phyloP scores from a whole-genome alignment of 179 eudicot species.

The Spinacia oleracea region DNA sequence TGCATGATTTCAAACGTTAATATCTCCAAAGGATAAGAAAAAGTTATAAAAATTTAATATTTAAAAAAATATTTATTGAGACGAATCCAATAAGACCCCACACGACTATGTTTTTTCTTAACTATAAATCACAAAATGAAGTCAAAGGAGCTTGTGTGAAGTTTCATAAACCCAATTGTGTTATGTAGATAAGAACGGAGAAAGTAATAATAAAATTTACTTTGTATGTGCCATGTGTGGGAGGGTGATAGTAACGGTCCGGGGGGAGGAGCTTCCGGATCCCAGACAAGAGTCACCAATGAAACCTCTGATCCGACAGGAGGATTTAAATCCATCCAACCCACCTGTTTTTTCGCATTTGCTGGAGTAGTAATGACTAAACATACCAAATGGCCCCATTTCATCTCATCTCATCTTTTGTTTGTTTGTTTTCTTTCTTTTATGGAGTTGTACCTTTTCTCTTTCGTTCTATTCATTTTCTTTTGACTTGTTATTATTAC shows the following conservation, averaged over 20 bases:
- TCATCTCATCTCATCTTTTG: neutral
- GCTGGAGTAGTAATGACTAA: neutral
- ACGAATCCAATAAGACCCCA: no score
- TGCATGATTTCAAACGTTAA: no score
- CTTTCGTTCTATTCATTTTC: neutral
- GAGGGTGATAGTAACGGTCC: neutral
- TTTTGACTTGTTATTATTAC: neutral
- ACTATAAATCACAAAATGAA: no score
- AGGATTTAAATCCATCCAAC: conserved; percentile 1
- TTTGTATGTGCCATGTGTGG: no score
- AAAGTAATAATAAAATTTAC: no score
- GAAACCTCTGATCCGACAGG: conserved; percentile 30
- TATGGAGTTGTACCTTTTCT: neutral
- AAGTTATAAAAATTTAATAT: no score
- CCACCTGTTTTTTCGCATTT: neutral
- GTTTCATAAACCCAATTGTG: no score
- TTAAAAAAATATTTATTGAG: no score
- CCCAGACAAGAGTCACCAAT: conserved; percentile 30
- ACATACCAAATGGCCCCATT: neutral
- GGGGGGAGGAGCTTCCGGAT: conserved; percentile 19
- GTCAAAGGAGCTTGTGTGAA: no score
- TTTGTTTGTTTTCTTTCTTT: neutral
- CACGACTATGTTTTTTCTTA: no score
- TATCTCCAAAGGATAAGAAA: no score
- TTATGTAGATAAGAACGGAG: no score